phyloP scores from a whole-genome alignment of 352 stramenopile genomes.

The Globisporangium middletonii region DNA sequence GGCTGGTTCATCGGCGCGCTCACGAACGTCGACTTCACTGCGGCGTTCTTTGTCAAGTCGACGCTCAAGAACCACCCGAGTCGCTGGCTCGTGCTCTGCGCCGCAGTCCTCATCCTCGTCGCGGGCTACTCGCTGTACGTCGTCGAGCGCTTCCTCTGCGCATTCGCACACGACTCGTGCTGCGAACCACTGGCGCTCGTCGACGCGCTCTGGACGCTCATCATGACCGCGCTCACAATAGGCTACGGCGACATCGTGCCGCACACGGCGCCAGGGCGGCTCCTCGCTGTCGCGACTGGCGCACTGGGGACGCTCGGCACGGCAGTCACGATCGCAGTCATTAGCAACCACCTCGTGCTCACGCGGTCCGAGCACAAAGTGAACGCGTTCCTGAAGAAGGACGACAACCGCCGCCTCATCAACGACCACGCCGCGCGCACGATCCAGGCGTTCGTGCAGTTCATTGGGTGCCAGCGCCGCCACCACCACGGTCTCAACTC shows the following conservation, averaged over 20 bases:
- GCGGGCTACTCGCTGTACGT: slow-evolving; percentile 61
- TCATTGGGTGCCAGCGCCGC: slow-evolving; percentile 38
- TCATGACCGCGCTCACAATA: slow-evolving; percentile 73
- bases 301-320: slow-evolving; percentile 50
- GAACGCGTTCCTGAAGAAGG: slow-evolving; percentile 72
- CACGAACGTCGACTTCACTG: slow-evolving; percentile 73
- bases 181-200: slow-evolving; percentile 45
- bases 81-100: slow-evolving; percentile 34
- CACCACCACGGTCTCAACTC: slow-evolving; percentile 17
- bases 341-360: slow-evolving; percentile 67
- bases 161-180: slow-evolving; percentile 43
- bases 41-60: slow-evolving; percentile 70
- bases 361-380: slow-evolving; percentile 78
- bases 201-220: slow-evolving; percentile 56
- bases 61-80: slow-evolving; percentile 66
- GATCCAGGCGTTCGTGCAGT: slow-evolving; percentile 58
- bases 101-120: slow-evolving; percentile 32
- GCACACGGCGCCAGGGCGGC: slow-evolving; percentile 36
- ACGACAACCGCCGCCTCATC: slow-evolving; percentile 53
- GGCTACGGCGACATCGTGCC: slow-evolving; percentile 66
- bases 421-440: slow-evolving; percentile 51
- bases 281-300: slow-evolving; percentile 43
- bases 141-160: slow-evolving; percentile 67
- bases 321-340: slow-evolving; percentile 70
- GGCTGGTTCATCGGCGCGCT: slow-evolving; percentile 75